Base-by-base conservation (phyloP, 148 eudicot genomes). In the Cornus kousa region DNA sequence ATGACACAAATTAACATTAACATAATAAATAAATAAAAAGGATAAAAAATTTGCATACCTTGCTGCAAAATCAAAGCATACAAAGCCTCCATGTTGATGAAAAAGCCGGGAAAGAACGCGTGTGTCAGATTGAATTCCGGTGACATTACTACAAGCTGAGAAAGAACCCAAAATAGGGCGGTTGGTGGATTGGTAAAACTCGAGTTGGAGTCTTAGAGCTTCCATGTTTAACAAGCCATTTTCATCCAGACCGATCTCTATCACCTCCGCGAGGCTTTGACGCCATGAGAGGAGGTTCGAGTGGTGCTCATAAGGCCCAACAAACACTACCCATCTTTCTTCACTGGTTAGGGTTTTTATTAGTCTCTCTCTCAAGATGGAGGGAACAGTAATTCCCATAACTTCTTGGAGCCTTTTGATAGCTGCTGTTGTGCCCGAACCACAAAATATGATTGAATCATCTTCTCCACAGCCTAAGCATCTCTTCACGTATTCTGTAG, bases 251-350 rank as follows among this genome's bases (percentile, higher is more conserved):
- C 88, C 87, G 4, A 90, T 82, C 85, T 90, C 88, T 5, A 87
- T 86, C 35, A 88, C 90, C 78, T 90, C 86, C 1, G 87, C 91
- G 17, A 90, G 73, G 85, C 91, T 90, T 16, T 87, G 81, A 9
- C 93, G 77, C 93, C 93, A 90, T 0, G 93, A 90, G 17, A 90
- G 91, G 43, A 88, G 83, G 81, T 90, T 90, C 0, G 93, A 88
- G 81, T 90, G 93, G 74, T 90, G 93, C 86, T 90, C 93, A 43
- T 81, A 83, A 23, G 93, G 93, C 7, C 93, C 93, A 2, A 90
- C 87, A 7, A 90, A 90, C 20, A 90, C 90, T 1, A 90, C 87
- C 93, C 93, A 90, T 46, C 88, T 78, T 57, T 87, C 88, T 32
- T 73, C 86, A 0, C 67, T 59, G 8, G 50, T 67, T 11, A 90